Evolutionary conservation across 2,329 filamentous ascomycete genomes (phyloP).

Genomic region (Pseudocercospora cruenta): DNA sequence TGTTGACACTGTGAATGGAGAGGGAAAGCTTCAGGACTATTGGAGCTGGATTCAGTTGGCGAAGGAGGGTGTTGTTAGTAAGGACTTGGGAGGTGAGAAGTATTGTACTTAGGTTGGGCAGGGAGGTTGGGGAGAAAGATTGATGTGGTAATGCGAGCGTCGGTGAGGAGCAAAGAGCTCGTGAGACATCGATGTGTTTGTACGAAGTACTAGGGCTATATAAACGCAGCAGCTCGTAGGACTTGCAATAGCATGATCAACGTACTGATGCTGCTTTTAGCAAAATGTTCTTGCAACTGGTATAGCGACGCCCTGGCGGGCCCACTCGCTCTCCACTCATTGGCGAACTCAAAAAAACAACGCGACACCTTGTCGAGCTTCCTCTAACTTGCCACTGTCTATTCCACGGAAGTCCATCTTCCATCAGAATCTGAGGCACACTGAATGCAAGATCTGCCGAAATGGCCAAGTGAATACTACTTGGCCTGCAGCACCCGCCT

Average conservation of each 20-base stretch:
- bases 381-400: background rate
- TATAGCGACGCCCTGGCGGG: background rate
- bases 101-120: background rate
- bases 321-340: background rate
- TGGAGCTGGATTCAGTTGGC: constrained; percentile 1
- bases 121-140: background rate
- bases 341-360: background rate
- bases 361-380: background rate
- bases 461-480: background rate
- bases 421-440: background rate
- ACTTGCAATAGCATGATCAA: background rate
- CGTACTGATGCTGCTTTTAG: background rate
- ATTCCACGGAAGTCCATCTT: background rate
- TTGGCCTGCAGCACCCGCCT: background rate
- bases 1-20: constrained; percentile 14
- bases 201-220: background rate
- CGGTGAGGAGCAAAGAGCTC: background rate
- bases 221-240: background rate
- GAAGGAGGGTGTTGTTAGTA: constrained; percentile 3
- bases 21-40: constrained; percentile 18
- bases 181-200: background rate
- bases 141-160: background rate
- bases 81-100: background rate
- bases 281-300: too few relatives aligned
- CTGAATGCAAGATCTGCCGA: background rate